Evolutionary conservation across 2,329 filamentous ascomycete genomes (phyloP), one percentile per base, ranked within the genome.

Genomic region (Pleurostoma richardsiae): DNA sequence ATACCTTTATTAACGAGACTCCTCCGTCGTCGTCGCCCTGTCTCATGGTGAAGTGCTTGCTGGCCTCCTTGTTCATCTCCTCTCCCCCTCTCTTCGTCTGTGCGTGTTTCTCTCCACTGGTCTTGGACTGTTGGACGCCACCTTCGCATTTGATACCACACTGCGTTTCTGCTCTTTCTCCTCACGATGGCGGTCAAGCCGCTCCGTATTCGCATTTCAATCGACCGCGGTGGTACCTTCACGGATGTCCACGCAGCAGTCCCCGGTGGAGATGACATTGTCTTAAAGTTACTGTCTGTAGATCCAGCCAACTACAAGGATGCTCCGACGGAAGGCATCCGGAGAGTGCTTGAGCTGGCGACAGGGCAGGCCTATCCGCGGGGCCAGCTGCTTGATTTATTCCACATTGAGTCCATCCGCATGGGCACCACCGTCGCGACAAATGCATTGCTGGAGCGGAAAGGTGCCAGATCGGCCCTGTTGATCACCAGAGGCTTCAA

Each of bases 211-310:
- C 48, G 45, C 28, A 46, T 51, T 39, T 49, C 49, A 10, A 51
- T 50, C 7, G 58, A 82, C 70, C 76, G 82, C 51, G 82, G 82
- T 48, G 82, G 82, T 42, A 85, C 82, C 30, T 85, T 86, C 62
- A 85, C 81, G 40, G 82, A 86, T 59, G 81, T 60, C 74, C 84
- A 26, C 77, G 82, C 51, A 82, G 82, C 54, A 75, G 79, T 28
- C 77, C 80, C 51, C 74, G 73, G 29, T 71, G 73, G 80, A 62
- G 81, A 85, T 62, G 82, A 86, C 56, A 70, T 85, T 31, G 63
- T 86, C 44, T 83, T 87, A 62, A 87, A 87, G 62, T 71, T 86
- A 1, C 73, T 86, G 29, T 86, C 83, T 1, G 82, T 83, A 52
- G 82, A 86, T 55, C 83, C 83, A 0, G 66, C 71, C 29, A 85